Percentiles rank a stretch among this genome's conserved stretches.
These are phyloP conservation scores for Grosmannia clavigera DNA, from an alignment of 2,329 filamentous ascomycete genomes.

Conservation along the genomic window DNA sequence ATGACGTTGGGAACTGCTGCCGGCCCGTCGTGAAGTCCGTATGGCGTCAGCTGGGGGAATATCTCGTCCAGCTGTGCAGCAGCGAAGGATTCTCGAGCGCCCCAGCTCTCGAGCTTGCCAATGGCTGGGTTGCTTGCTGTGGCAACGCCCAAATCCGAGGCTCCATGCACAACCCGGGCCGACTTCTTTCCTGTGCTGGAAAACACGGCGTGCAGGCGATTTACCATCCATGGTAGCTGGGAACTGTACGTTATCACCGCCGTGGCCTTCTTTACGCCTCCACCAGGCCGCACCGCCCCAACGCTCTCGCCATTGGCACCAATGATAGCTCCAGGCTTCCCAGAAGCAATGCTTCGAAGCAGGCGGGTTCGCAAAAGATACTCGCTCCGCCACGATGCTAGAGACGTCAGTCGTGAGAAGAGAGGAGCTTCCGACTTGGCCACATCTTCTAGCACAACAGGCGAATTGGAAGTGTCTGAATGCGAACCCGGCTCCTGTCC, in stretches of 20 bases:
- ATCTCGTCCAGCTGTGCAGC: slow-evolving; percentile 70
- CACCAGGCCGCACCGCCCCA: slow-evolving; percentile 28
- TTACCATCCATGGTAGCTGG: slow-evolving; percentile 66
- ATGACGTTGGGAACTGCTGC: slow-evolving; percentile 74
- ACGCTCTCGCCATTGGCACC: slow-evolving; percentile 17
- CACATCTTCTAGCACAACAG: slow-evolving; percentile 27
- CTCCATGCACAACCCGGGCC: slow-evolving; percentile 72
- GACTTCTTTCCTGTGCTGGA: slow-evolving; percentile 48
- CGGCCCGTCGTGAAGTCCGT: slow-evolving; percentile 67
- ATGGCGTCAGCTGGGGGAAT: slow-evolving; percentile 59
- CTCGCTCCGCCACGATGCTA: slow-evolving; percentile 93
- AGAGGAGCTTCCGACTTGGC: slow-evolving; percentile 57
- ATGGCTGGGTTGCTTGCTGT: slow-evolving; percentile 68
- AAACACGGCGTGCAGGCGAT: slow-evolving; percentile 69
- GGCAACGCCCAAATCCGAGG: slow-evolving; percentile 64
- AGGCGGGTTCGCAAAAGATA: slow-evolving; percentile 82
- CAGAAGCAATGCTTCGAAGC: slow-evolving; percentile 66
- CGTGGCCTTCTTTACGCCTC: slow-evolving; percentile 50
- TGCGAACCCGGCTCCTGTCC: slow-evolving; percentile 39
- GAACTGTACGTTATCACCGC: slow-evolving; percentile 80
- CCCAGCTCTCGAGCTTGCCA: slow-evolving; percentile 73
- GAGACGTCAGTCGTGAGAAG: slow-evolving; percentile 69
- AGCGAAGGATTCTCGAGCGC: slow-evolving; percentile 59
- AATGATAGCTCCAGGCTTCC: slow-evolving; percentile 51
- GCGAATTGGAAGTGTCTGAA: background rate